Evolutionary conservation across 768 basidiomycete genomes (phyloP).

Genomic region (Mycena floridula): DNA sequence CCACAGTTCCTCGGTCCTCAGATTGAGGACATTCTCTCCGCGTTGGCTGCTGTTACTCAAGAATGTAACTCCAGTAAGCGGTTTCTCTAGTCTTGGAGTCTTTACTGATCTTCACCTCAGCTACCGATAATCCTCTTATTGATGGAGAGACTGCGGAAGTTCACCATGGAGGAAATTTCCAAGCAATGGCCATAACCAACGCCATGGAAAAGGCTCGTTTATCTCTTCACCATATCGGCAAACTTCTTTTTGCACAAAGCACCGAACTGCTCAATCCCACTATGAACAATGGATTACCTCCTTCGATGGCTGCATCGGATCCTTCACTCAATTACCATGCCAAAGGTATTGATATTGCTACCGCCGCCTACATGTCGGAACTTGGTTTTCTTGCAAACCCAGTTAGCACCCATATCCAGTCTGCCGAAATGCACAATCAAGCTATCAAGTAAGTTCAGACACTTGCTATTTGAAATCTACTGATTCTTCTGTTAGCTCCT

Average conservation of each 20-base stretch:
- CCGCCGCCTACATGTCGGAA: conserved; percentile 76
- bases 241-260: conserved; percentile 43
- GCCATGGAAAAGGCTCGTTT: conserved; percentile 38
- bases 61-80: conserved; percentile 77
- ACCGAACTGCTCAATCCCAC: conserved; percentile 72
- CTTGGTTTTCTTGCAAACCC: conserved; percentile 74
- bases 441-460: conserved; percentile 61
- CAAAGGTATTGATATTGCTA: conserved; percentile 77
- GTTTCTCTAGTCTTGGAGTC: not conserved
- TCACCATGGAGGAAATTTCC: conserved; percentile 63
- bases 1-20: conserved; percentile 80
- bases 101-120: conserved; percentile 25
- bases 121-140: conserved; percentile 79
- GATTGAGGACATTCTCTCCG: conserved; percentile 64
- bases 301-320: conserved; percentile 66
- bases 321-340: conserved; percentile 73
- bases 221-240: conserved; percentile 45
- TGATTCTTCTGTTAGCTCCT: conserved; percentile 28
- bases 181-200: conserved; percentile 64
- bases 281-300: conserved; percentile 76
- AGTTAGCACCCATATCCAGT: conserved; percentile 75
- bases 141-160: conserved; percentile 59
- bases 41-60: conserved; percentile 50
- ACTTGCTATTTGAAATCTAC: not conserved
- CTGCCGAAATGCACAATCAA: conserved; percentile 84